Evolutionary conservation across 305 asterid genomes (phyloP).

Genomic region (Fraxinus dipetala): DNA sequence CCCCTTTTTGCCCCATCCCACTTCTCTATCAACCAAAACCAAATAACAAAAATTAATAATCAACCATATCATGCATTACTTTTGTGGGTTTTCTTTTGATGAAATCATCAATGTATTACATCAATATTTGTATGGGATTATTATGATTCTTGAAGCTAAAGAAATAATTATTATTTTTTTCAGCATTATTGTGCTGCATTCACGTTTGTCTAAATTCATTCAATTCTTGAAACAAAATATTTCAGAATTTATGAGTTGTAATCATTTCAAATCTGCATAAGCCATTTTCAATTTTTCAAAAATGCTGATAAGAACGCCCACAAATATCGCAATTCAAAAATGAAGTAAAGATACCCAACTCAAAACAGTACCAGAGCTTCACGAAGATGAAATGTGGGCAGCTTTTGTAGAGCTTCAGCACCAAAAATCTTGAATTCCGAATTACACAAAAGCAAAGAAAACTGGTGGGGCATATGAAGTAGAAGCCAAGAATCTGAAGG

Average conservation of each 20-base stretch:
- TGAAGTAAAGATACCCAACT: slow-evolving; percentile 1
- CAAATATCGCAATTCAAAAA: background rate
- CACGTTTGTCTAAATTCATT: background rate
- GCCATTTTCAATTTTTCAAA: background rate
- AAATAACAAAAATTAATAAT: slow-evolving; percentile 15
- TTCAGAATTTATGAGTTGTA: background rate
- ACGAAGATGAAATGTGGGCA: slow-evolving; percentile 20
- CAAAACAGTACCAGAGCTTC: slow-evolving; percentile 12
- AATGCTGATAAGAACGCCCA: background rate
- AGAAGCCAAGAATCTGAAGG: slow-evolving; percentile 13
- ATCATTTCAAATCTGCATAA: background rate
- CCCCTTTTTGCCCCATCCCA: slow-evolving; percentile 34
- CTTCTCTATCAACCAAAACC: slow-evolving; percentile 27
- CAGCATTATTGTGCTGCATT: background rate
- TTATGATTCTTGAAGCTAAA: background rate
- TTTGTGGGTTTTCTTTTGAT: background rate
- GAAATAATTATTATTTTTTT: background rate
- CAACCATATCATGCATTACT: background rate
- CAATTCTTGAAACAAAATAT: background rate
- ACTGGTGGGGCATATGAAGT: slow-evolving; percentile 20
- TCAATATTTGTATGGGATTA: background rate
- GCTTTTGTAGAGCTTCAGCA: slow-evolving; percentile 25
- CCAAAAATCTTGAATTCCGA: slow-evolving; percentile 35
- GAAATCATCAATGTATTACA: background rate
- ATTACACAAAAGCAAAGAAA: slow-evolving; percentile 22